Percentiles rank a stretch among this genome's conserved stretches.
Evolutionary conservation across 1,284 basidiomycete genomes (phyloP).

Genomic region (Rugiboletus extremiorientalis): DNA sequence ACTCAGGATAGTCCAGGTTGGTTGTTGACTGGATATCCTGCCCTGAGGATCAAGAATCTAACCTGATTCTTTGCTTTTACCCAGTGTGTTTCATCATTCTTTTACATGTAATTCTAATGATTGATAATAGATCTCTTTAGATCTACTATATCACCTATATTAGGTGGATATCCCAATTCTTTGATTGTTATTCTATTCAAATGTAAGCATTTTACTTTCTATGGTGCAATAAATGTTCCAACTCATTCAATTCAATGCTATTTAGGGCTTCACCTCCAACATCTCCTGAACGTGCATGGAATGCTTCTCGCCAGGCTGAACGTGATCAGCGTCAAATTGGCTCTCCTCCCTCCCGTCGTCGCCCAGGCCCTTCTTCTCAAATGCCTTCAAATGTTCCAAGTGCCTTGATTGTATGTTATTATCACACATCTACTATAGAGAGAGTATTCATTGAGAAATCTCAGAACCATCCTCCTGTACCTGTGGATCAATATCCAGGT

Average conservation of each 20-base stretch:
- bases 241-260: too few species aligned
- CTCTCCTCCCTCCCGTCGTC: neutral
- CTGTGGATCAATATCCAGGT: too few species aligned
- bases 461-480: neutral
- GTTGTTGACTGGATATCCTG: neutral
- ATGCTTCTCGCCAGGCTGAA: neutral
- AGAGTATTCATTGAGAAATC: neutral
- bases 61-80: too few species aligned
- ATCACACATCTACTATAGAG: neutral
- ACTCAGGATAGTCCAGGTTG: neutral
- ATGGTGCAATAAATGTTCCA: too few species aligned
- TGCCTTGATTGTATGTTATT: neutral
- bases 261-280: neutral
- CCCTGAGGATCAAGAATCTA: too few species aligned
- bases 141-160: too few species aligned
- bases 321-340: neutral
- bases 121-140: too few species aligned
- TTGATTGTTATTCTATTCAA: too few species aligned
- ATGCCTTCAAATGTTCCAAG: neutral
- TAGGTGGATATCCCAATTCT: too few species aligned
- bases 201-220: too few species aligned
- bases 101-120: too few species aligned
- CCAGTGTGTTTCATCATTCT: too few species aligned
- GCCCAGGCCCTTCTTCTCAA: neutral
- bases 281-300: neutral